These are phyloP conservation scores for Calycina herbarum DNA, from an alignment of 2,329 filamentous ascomycete species.

Conservation along the genomic window DNA sequence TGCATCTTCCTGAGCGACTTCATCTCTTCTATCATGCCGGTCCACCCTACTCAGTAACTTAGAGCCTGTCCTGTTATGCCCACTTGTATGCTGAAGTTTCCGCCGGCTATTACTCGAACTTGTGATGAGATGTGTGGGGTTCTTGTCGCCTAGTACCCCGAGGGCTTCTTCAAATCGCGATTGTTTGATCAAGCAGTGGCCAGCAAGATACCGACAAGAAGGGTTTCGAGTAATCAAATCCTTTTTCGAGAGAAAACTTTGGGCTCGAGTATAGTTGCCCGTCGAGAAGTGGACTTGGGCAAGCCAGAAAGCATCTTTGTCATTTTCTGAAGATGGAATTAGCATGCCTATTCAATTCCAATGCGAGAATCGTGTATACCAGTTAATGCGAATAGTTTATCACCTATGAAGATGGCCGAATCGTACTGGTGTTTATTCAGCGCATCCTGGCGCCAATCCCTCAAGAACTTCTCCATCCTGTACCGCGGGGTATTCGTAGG, in stretches of 20 bases:
- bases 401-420: constrained; percentile 92
- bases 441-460: constrained; percentile 93
- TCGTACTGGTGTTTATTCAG: constrained; percentile 96
- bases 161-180: constrained; percentile 87
- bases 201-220: constrained; percentile 88
- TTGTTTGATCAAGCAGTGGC: constrained; percentile 93
- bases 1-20: constrained; percentile 58
- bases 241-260: constrained; percentile 80
- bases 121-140: constrained; percentile 83
- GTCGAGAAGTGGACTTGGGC: constrained; percentile 97
- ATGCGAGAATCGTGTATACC: constrained; percentile 55
- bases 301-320: constrained; percentile 94
- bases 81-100: constrained; percentile 69
- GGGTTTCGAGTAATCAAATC: constrained; percentile 80
- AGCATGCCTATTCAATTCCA: not conserved
- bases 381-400: constrained; percentile 93
- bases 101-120: constrained; percentile 63
- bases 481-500: constrained; percentile 13
- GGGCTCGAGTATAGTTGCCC: constrained; percentile 90
- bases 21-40: constrained; percentile 31
- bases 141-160: constrained; percentile 82
- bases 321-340: constrained; percentile 64
- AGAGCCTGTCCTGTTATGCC: constrained; percentile 50
- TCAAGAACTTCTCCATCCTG: constrained; percentile 86
- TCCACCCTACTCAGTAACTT: constrained; percentile 41